A percentile compares a stretch with the other conserved stretches of the same genome.
Conservation (phyloP, 306 rosid species). For the Casuarina equisetifolia region DNA sequence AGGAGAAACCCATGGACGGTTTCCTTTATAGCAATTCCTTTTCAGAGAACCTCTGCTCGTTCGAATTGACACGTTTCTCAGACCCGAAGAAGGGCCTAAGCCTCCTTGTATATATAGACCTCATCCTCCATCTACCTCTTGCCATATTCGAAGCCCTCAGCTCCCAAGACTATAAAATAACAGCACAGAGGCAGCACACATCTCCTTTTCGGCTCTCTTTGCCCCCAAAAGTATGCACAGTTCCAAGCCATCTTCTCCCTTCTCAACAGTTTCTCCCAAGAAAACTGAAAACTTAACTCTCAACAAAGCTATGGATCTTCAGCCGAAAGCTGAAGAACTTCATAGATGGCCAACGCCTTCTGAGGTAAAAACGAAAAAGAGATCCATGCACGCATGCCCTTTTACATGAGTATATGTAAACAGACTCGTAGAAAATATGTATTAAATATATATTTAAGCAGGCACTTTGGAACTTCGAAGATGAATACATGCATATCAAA, state of each 20-base stretch:
- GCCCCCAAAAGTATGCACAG: slow-evolving; percentile 51
- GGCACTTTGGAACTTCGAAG: slow-evolving; percentile 17
- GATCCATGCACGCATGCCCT: slow-evolving; percentile 9
- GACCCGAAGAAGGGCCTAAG: slow-evolving; percentile 30
- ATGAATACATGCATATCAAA: neutral
- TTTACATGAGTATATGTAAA: slow-evolving; percentile 23
- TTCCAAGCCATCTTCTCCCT: slow-evolving; percentile 60
- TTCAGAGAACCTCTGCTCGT: too few species aligned
- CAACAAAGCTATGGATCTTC: slow-evolving; percentile 33
- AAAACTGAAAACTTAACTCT: slow-evolving; percentile 50
- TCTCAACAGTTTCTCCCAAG: slow-evolving; percentile 47
- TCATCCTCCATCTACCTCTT: slow-evolving; percentile 40
- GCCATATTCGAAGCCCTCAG: slow-evolving; percentile 33
- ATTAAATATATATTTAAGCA: slow-evolving; percentile 7
- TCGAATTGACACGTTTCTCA: slow-evolving; percentile 46
- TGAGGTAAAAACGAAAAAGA: slow-evolving; percentile 52
- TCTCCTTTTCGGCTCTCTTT: slow-evolving; percentile 1
- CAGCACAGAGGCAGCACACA: slow-evolving; percentile 22
- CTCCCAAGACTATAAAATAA: slow-evolving; percentile 28
- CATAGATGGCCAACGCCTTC: slow-evolving; percentile 76
- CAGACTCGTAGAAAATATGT: slow-evolving; percentile 1
- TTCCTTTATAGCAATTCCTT: slow-evolving; percentile 17
- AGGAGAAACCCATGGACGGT: slow-evolving; percentile 17
- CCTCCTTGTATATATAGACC: slow-evolving; percentile 54
- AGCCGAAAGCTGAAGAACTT: slow-evolving; percentile 46